A percentile compares a stretch with the other conserved stretches of the same genome.
phyloP scores from a whole-genome alignment of 2,329 filamentous ascomycete genomes.

The Aureobasidium pullulans region DNA sequence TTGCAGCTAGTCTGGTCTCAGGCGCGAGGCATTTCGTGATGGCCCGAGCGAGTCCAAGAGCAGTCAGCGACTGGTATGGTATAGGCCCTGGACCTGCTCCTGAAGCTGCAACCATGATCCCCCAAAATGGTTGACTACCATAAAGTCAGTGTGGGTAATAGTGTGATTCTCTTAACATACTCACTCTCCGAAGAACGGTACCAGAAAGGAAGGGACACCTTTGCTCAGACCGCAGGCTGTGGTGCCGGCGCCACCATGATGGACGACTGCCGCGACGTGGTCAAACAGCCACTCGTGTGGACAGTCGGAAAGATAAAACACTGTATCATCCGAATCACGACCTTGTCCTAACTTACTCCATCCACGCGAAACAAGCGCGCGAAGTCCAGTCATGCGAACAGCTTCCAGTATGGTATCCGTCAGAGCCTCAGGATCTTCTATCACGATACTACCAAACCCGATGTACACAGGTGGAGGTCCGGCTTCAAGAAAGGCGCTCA shows the following conservation, averaged over 20 bases:
- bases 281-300: constrained; percentile 29
- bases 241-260: constrained; percentile 32
- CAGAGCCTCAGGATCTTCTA: constrained; percentile 30
- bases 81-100: constrained; percentile 35
- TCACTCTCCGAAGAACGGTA: constrained; percentile 36
- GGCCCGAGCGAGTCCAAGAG: background rate
- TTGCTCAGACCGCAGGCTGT: constrained; percentile 30
- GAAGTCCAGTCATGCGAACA: constrained; percentile 18
- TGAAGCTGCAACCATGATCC: constrained; percentile 33
- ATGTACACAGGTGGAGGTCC: constrained; percentile 16
- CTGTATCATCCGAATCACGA: constrained; percentile 25
- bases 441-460: constrained; percentile 18
- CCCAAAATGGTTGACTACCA: constrained; percentile 37
- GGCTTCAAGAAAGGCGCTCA: constrained; percentile 9
- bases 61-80: constrained; percentile 29
- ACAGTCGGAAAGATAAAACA: constrained; percentile 29
- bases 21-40: background rate
- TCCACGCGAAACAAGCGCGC: constrained; percentile 32
- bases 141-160: background rate
- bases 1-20: background rate
- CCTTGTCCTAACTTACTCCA: constrained; percentile 30
- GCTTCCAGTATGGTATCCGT: constrained; percentile 31
- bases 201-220: constrained; percentile 32
- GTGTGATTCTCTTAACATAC: background rate
- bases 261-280: constrained; percentile 28